These are phyloP conservation scores for Cytospora leucostoma DNA, from an alignment of 2,329 filamentous ascomycete genomes.

Conservation along the genomic window DNA sequence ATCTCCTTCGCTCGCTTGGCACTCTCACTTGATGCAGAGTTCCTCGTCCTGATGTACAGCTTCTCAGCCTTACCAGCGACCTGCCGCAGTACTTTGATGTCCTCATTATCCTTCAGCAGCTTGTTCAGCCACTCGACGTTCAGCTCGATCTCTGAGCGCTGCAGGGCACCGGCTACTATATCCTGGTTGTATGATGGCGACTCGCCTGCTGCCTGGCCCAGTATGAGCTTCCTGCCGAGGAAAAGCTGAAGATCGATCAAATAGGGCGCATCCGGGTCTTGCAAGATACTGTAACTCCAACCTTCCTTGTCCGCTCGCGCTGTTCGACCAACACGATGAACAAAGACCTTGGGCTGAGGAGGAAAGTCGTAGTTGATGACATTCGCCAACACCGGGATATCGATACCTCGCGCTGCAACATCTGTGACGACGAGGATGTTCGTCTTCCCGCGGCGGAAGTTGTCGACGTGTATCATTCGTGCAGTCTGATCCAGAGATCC, in stretches of 20 bases:
- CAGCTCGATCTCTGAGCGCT: slow-evolving; percentile 71
- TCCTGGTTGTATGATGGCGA: slow-evolving; percentile 75
- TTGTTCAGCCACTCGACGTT: slow-evolving; percentile 84
- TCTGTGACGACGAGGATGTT: slow-evolving; percentile 96
- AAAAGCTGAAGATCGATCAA: slow-evolving; percentile 93
- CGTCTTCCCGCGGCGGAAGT: slow-evolving; percentile 80
- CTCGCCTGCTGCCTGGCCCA: slow-evolving; percentile 64
- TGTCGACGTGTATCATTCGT: slow-evolving; percentile 86
- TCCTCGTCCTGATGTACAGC: slow-evolving; percentile 85
- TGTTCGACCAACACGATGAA: slow-evolving; percentile 94
- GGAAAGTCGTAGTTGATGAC: slow-evolving; percentile 99
- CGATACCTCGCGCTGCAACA: slow-evolving; percentile 93
- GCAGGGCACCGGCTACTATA: slow-evolving; percentile 76
- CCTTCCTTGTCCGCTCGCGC: slow-evolving; percentile 89
- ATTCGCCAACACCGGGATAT: slow-evolving; percentile 93
- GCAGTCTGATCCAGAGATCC: slow-evolving; percentile 93
- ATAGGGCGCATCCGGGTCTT: slow-evolving; percentile 87
- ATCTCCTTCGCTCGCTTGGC: slow-evolving; percentile 84
- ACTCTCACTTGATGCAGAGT: slow-evolving; percentile 86
- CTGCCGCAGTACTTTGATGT: slow-evolving; percentile 68
- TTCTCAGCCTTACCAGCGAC: slow-evolving; percentile 90
- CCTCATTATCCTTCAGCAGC: slow-evolving; percentile 71
- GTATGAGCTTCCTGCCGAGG: slow-evolving; percentile 77
- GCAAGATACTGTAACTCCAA: slow-evolving; percentile 92
- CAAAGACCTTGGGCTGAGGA: slow-evolving; percentile 92